Percentiles rank a stretch among this genome's conserved stretches.
Evolutionary conservation across 2,329 filamentous ascomycete genomes (phyloP).

Genomic region (Paracorniculantispora psalliotae): DNA sequence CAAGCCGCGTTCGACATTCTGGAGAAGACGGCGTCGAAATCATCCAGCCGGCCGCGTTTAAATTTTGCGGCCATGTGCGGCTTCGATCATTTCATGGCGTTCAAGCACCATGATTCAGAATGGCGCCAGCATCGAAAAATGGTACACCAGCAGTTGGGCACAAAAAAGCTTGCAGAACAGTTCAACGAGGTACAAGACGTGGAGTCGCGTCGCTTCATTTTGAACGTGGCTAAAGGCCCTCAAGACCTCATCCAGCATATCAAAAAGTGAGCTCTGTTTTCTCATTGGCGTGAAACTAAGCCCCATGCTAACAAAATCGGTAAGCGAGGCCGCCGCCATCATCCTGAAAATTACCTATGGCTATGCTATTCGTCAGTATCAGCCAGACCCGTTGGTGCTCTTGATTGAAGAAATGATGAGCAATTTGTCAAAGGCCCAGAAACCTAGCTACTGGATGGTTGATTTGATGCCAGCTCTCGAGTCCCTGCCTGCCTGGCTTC

Average conservation of each 20-base stretch:
- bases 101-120: constrained; percentile 16
- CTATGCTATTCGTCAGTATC: constrained; percentile 21
- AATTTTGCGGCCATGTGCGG: constrained; percentile 9
- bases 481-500: constrained; percentile 19
- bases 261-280: constrained; percentile 12
- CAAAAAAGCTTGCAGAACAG: constrained; percentile 15
- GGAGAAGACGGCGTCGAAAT: constrained; percentile 19
- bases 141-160: constrained; percentile 27
- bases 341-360: constrained; percentile 20
- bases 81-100: constrained; percentile 13
- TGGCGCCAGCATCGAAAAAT: constrained; percentile 24
- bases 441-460: constrained; percentile 21
- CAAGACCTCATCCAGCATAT: constrained; percentile 20
- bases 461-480: constrained; percentile 21
- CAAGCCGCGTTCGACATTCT: constrained; percentile 31
- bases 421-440: constrained; percentile 18
- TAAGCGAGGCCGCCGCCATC: constrained; percentile 20
- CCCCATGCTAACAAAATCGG: neutral
- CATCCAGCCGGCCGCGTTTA: constrained; percentile 16
- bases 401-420: constrained; percentile 18
- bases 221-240: constrained; percentile 21
- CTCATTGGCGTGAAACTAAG: too few relatives aligned
- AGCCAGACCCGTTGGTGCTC: constrained; percentile 19
- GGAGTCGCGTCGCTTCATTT: constrained; percentile 23
- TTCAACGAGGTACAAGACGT: constrained; percentile 23